Evolutionary conservation across 106 monocot genomes (phyloP).

Genomic region (Dioscorea dumetorum): DNA sequence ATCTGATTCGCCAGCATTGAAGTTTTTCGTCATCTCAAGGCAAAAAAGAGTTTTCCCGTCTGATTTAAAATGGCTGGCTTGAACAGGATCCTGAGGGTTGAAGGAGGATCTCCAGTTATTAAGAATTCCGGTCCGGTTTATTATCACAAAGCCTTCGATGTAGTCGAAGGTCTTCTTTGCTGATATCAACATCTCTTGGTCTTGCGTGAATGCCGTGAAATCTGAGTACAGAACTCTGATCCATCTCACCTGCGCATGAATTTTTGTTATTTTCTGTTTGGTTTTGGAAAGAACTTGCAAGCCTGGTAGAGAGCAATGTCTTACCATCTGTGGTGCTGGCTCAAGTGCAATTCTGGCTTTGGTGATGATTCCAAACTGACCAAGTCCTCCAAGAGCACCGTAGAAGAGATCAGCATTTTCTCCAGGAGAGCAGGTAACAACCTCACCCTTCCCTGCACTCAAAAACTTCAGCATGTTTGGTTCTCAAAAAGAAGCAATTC

Average conservation of each 20-base stretch:
- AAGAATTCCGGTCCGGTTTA: constrained; percentile 75
- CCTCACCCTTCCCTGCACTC: constrained; percentile 61
- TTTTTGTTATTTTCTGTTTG: no score
- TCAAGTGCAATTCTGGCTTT: constrained; percentile 48
- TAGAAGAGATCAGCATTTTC: constrained; percentile 58
- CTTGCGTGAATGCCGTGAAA: constrained; percentile 51
- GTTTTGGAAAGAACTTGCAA: no score
- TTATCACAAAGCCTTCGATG: constrained; percentile 87
- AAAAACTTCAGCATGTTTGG: not conserved
- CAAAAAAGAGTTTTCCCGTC: constrained; percentile 72
- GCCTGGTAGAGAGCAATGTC: not conserved
- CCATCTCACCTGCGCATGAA: constrained; percentile 62
- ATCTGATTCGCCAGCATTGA: constrained; percentile 28
- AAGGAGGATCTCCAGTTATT: constrained; percentile 96
- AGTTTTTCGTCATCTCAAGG: constrained; percentile 86
- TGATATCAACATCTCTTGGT: constrained; percentile 83
- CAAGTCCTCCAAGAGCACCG: constrained; percentile 54
- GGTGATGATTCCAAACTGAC: constrained; percentile 80
- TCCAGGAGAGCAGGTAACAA: constrained; percentile 35
- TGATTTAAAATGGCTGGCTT: constrained; percentile 51
- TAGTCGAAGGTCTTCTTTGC: constrained; percentile 65
- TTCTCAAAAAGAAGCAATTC: not conserved
- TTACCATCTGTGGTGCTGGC: constrained; percentile 67
- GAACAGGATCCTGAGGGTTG: constrained; percentile 58
- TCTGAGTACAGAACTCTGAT: constrained; percentile 88